These are phyloP conservation scores for Gymnopilus junonius DNA, from an alignment of 768 basidiomycete genomes.

Conservation along the genomic window DNA sequence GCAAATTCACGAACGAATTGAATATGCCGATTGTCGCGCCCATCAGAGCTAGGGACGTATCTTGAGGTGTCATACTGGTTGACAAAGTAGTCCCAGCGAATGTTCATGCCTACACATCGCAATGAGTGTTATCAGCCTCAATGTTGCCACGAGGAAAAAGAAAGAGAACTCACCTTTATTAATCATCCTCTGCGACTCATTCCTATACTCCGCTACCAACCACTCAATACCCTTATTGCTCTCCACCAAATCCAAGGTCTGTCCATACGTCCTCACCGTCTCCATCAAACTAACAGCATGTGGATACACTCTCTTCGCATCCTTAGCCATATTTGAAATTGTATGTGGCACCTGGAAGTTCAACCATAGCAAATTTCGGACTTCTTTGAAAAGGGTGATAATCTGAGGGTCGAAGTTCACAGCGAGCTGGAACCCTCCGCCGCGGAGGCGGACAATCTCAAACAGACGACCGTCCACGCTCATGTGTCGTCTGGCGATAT, in stretches of 20 bases:
- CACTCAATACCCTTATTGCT: conserved; percentile 91
- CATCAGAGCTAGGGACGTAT: conserved; percentile 75
- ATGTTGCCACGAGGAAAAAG: neutral
- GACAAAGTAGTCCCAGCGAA: conserved; percentile 97
- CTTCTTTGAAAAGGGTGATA: conserved; percentile 98
- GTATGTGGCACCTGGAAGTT: conserved; percentile 95
- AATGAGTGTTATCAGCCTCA: neutral
- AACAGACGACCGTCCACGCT: conserved; percentile 90
- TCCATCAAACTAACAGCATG: conserved; percentile 99
- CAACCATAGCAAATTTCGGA: conserved; percentile 93
- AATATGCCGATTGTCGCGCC: conserved; percentile 84
- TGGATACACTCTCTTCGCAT: conserved; percentile 97
- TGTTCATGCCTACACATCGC: conserved; percentile 77
- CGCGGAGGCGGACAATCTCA: conserved; percentile 67
- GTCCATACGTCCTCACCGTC: conserved; percentile 96
- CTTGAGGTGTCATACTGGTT: conserved; percentile 89
- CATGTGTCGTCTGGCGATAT: conserved; percentile 93
- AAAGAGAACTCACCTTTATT: conserved; percentile 65
- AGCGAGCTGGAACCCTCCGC: conserved; percentile 82
- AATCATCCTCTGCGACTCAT: conserved; percentile 93
- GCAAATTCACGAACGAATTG: conserved; percentile 97
- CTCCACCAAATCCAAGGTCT: conserved; percentile 92
- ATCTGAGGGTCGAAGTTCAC: conserved; percentile 99
- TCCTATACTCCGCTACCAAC: conserved; percentile 93
- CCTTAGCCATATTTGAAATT: conserved; percentile 96